These are phyloP conservation scores for Triticum urartu DNA, from an alignment of 176 grass and related monocot species.

Conservation along the genomic window DNA sequence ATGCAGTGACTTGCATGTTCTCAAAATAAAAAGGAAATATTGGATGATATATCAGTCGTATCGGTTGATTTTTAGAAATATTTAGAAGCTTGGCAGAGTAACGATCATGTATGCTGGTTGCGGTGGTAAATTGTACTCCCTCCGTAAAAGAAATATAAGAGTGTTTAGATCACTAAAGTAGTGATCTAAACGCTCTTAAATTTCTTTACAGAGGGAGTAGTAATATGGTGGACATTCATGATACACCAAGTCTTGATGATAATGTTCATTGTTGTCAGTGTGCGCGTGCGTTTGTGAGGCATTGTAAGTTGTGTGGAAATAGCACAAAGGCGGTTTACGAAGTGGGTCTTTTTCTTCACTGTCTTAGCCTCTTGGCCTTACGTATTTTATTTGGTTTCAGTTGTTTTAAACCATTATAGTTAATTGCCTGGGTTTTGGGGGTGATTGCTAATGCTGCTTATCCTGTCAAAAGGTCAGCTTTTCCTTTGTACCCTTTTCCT, in stretches of 20 bases:
- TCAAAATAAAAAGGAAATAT: neutral
- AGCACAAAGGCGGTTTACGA: neutral
- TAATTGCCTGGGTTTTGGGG: neutral
- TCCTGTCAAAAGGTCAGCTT: neutral
- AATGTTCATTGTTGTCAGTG: neutral
- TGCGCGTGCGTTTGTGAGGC: neutral
- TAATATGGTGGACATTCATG: neutral
- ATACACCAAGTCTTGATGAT: neutral
- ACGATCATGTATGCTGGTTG: neutral
- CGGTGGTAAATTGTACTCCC: neutral
- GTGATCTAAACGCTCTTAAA: no score
- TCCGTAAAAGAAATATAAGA: no score
- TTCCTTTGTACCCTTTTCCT: neutral
- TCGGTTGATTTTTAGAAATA: neutral
- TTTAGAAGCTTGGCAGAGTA: neutral
- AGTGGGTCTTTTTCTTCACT: neutral
- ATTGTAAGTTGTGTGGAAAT: constrained; percentile 3
- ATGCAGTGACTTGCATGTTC: neutral
- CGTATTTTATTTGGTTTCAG: neutral
- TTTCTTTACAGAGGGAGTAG: no score
- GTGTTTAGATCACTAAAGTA: no score
- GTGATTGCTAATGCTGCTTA: neutral
- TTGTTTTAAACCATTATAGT: neutral
- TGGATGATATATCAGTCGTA: neutral
- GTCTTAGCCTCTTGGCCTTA: neutral